Evolutionary conservation across 371 early-diverging fungal species (phyloP).

Genomic region (Batkoa obscura): DNA sequence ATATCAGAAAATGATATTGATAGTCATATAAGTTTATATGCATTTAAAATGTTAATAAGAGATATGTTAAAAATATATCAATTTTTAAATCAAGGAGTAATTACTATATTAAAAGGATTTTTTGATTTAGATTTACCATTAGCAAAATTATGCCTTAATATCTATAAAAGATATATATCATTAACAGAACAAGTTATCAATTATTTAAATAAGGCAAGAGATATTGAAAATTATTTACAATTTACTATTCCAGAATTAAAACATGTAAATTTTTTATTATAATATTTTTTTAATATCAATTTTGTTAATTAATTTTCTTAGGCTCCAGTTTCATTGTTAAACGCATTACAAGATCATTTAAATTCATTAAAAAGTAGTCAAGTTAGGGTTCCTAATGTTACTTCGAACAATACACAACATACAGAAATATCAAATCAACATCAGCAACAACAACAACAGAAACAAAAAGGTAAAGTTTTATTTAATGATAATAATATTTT

Average conservation of each 20-base stretch:
- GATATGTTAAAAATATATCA: neutral
- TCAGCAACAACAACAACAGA: neutral
- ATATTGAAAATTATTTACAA: neutral
- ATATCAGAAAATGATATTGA: neutral
- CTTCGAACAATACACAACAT: neutral
- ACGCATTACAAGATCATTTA: conserved; percentile 2
- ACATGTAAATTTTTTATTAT: neutral
- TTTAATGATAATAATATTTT: neutral
- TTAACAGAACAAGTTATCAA: neutral
- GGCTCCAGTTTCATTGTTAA: neutral
- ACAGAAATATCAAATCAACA: neutral
- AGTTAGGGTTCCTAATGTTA: neutral
- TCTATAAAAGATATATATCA: neutral
- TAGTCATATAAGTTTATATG: neutral
- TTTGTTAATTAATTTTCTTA: too few relatives aligned
- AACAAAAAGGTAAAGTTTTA: neutral
- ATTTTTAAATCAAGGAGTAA: conserved; percentile 1
- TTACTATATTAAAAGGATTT: neutral
- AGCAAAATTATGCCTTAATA: neutral
- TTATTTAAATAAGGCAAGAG: neutral
- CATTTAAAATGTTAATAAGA: neutral
- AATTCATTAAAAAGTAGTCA: neutral
- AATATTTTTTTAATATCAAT: neutral
- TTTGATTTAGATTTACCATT: neutral
- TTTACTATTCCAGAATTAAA: conserved; percentile 4